Conservation (phyloP, 2,329 filamentous ascomycete genomes). For the Apiospora saccharicola region DNA sequence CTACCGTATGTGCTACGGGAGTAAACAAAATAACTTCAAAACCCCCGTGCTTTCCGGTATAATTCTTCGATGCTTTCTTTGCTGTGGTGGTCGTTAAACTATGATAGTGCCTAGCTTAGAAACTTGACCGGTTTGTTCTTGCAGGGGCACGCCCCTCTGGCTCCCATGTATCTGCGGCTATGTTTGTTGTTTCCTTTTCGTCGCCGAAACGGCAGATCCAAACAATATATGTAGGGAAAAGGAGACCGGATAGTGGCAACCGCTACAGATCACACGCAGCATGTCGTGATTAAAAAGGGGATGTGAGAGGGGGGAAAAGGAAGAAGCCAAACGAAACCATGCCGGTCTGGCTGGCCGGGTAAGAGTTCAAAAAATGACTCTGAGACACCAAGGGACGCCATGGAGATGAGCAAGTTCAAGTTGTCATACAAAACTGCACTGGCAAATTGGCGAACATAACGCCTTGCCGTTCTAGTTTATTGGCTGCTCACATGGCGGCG, state of each 20-base stretch:
- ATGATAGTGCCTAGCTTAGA: no score
- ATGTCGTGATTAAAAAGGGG: slow-evolving; percentile 4
- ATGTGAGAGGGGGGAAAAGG: no score
- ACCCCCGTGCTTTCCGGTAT: no score
- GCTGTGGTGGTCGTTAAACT: no score
- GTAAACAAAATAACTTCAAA: no score
- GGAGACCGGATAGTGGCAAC: not conserved
- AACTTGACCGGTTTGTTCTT: no score
- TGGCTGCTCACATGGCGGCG: not conserved
- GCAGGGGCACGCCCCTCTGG: no score
- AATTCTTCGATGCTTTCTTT: no score
- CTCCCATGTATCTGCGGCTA: no score
- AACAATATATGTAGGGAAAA: not conserved
- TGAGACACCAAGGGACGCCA: slow-evolving; percentile 19
- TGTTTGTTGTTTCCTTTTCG: no score
- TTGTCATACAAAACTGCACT: slow-evolving; percentile 1
- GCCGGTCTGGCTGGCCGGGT: not conserved
- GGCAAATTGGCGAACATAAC: not conserved
- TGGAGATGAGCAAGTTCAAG: slow-evolving; percentile 18
- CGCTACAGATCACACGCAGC: not conserved
- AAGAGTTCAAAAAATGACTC: not conserved
- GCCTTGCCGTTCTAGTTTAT: not conserved
- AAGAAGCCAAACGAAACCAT: not conserved
- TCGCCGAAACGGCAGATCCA: no score
- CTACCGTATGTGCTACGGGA: no score